phyloP scores from a whole-genome alignment of 192 early-diverging fungal species.

The Coemansia sp. region DNA sequence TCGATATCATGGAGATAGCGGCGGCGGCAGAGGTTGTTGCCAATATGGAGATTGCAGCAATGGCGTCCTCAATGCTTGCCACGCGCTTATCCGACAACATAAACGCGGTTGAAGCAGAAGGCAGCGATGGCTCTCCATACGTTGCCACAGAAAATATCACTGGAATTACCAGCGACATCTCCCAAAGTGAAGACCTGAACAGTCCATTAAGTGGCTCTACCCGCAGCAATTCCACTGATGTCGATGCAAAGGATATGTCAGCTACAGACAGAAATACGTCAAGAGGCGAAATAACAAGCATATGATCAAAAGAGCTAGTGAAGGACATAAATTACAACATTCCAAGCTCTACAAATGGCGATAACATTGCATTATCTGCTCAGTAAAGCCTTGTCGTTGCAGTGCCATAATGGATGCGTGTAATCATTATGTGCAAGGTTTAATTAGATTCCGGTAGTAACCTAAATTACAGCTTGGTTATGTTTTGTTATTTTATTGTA shows the following conservation, averaged over 20 bases:
- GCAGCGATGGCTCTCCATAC: neutral
- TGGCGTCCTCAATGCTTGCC: constrained; percentile 18
- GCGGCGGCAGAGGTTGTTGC: constrained; percentile 34
- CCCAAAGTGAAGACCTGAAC: neutral
- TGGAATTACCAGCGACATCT: neutral
- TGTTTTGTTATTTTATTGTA: no score
- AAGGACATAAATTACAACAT: neutral
- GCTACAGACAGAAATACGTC: neutral
- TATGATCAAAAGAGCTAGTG: neutral
- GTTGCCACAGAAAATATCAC: neutral
- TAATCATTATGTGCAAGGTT: neutral
- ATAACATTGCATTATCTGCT: neutral
- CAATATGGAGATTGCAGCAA: constrained; percentile 32
- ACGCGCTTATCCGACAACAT: constrained; percentile 5
- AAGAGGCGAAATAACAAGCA: neutral
- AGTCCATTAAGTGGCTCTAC: constrained; percentile 5
- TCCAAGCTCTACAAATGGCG: neutral
- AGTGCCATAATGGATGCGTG: neutral
- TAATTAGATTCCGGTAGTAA: no score
- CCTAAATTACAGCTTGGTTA: no score
- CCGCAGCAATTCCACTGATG: neutral
- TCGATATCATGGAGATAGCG: constrained; percentile 20
- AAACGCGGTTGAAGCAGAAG: neutral
- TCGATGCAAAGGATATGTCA: no score
- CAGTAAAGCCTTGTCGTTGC: neutral